phyloP scores from a whole-genome alignment of 768 basidiomycete genomes.

The Leccinum subgranulosum region DNA sequence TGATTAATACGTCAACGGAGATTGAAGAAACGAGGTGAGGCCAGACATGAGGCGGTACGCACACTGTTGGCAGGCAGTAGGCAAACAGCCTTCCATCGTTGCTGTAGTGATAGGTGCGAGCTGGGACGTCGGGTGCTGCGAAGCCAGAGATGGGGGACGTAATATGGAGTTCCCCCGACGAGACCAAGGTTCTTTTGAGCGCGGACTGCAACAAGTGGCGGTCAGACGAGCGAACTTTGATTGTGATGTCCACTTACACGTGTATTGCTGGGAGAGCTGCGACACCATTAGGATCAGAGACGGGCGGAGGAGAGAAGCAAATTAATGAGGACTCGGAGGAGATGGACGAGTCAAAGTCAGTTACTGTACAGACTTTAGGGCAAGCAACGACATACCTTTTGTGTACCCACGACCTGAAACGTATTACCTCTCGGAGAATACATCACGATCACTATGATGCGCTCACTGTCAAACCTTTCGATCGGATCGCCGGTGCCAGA shows the following conservation, averaged over 20 bases:
- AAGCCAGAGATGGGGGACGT: conserved; percentile 62
- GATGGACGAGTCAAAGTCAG: conserved; percentile 22
- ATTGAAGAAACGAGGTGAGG: conserved; percentile 5
- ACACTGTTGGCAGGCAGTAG: conserved; percentile 76
- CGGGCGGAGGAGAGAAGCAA: conserved; percentile 59
- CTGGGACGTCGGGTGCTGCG: conserved; percentile 62
- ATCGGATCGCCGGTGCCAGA: neutral
- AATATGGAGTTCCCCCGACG: conserved; percentile 78
- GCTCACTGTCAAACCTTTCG: neutral
- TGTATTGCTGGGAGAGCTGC: conserved; percentile 77
- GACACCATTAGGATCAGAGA: conserved; percentile 52
- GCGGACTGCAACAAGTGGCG: conserved; percentile 49
- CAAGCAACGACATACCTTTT: conserved; percentile 2
- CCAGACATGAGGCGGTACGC: conserved; percentile 33
- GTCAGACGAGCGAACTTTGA: conserved; percentile 15
- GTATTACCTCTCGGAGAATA: too few relatives aligned
- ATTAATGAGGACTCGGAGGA: too few relatives aligned
- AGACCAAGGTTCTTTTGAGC: conserved; percentile 93
- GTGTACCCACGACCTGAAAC: neutral
- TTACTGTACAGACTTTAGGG: conserved; percentile 16
- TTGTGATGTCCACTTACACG: conserved; percentile 54
- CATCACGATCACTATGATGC: neutral
- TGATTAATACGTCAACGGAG: conserved; percentile 11
- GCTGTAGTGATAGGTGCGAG: conserved; percentile 78
- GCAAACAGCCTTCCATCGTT: conserved; percentile 85